Conservation (phyloP, 768 basidiomycete species). For the Xanthoconium purpureum region DNA sequence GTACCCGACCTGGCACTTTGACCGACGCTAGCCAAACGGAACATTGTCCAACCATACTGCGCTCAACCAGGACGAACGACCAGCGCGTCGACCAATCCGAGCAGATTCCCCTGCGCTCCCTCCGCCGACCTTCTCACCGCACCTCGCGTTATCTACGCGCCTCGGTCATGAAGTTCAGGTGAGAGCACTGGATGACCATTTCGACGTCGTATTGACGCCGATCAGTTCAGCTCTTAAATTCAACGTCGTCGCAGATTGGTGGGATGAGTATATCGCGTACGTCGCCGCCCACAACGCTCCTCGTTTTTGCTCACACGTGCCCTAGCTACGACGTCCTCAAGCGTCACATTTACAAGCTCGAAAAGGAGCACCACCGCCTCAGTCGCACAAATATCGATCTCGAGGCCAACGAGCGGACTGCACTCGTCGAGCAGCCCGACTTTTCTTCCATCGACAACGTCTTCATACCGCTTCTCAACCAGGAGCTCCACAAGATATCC, state of each 20-base stretch:
- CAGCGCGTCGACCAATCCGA: constrained; percentile 12
- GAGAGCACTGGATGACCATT: not conserved
- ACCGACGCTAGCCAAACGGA: not conserved
- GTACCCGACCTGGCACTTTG: not conserved
- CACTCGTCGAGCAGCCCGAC: constrained; percentile 46
- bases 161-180: constrained; percentile 37
- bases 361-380: constrained; percentile 65
- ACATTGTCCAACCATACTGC: constrained; percentile 8
- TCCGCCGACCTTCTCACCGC: not conserved
- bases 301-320: not conserved
- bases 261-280: constrained; percentile 87
- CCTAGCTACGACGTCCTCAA: constrained; percentile 81
- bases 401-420: constrained; percentile 60
- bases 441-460: constrained; percentile 46
- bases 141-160: constrained; percentile 3
- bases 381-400: constrained; percentile 47
- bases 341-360: constrained; percentile 80
- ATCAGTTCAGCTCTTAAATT: constrained; percentile 80
- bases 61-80: not conserved
- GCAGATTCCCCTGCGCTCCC: constrained; percentile 25
- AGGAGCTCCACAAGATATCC: constrained; percentile 77
- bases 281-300: constrained; percentile 28
- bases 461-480: constrained; percentile 76
- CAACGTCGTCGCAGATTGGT: constrained; percentile 90
- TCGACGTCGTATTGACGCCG: not conserved